Evolutionary conservation across 345 rosid genomes (phyloP).

Genomic region (Populus euphratica): DNA sequence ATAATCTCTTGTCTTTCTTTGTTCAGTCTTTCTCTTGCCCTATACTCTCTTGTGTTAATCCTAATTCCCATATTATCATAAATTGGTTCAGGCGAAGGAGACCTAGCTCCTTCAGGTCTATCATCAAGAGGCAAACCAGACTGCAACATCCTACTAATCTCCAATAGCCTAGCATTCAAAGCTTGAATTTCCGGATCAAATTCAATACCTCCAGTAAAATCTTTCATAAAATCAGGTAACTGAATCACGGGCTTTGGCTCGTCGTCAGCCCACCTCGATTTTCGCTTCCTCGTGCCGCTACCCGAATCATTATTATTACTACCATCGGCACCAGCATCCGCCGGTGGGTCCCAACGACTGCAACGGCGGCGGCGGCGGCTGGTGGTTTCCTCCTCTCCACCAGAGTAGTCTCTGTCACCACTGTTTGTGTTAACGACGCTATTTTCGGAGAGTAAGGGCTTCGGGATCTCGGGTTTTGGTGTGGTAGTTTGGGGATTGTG

Average conservation of each 20-base stretch:
- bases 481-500: background rate
- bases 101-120: slow-evolving; percentile 86
- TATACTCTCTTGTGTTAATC: slow-evolving; percentile 78
- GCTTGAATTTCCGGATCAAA: slow-evolving; percentile 89
- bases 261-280: slow-evolving; percentile 89
- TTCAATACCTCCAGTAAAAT: slow-evolving; percentile 85
- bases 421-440: slow-evolving; percentile 56
- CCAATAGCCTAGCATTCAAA: slow-evolving; percentile 75
- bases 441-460: slow-evolving; percentile 53
- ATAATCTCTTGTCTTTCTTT: slow-evolving; percentile 91
- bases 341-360: slow-evolving; percentile 87
- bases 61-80: slow-evolving; percentile 94
- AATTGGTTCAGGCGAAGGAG: slow-evolving; percentile 93
- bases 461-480: slow-evolving; percentile 27
- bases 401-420: slow-evolving; percentile 67
- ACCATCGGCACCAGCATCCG: slow-evolving; percentile 10
- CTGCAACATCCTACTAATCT: slow-evolving; percentile 77
- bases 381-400: slow-evolving; percentile 83
- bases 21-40: slow-evolving; percentile 84
- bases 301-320: slow-evolving; percentile 36
- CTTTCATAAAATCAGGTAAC: slow-evolving; percentile 90
- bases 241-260: slow-evolving; percentile 83
- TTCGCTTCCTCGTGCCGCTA: slow-evolving; percentile 63
- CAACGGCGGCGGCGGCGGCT: slow-evolving; percentile 62
- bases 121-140: slow-evolving; percentile 80